A percentile compares a stretch with the other conserved stretches of the same genome.
These are phyloP conservation scores for Clitopilus hobsonii DNA, from an alignment of 768 basidiomycete genomes.

Conservation along the genomic window DNA sequence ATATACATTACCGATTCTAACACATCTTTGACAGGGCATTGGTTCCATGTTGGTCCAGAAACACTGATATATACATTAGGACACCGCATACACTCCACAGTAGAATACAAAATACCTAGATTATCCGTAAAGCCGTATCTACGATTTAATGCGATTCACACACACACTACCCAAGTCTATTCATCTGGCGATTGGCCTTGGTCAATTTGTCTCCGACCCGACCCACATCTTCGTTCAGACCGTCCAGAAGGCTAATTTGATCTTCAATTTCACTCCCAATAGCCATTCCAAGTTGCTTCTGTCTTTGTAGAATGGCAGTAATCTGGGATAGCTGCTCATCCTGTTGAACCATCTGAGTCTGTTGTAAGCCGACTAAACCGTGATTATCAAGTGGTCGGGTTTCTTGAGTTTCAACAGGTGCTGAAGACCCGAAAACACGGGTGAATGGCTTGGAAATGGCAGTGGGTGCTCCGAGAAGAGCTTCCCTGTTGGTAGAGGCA, in stretches of 20 bases:
- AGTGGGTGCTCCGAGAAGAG: conserved; percentile 44
- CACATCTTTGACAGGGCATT: conserved; percentile 47
- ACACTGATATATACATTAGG: background rate
- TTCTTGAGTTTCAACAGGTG: conserved; percentile 73
- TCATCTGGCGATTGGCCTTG: conserved; percentile 78
- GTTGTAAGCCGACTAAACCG: conserved; percentile 77
- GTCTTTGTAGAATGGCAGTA: conserved; percentile 77
- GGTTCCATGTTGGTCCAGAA: conserved; percentile 40
- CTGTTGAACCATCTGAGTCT: conserved; percentile 77
- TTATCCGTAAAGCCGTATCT: background rate
- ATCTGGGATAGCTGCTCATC: conserved; percentile 78
- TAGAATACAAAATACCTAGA: conserved; percentile 2
- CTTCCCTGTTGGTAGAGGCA: conserved; percentile 51
- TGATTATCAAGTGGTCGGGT: conserved; percentile 86
- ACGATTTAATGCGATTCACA: background rate
- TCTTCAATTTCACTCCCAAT: conserved; percentile 77
- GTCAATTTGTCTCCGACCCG: conserved; percentile 72
- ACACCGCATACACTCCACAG: background rate
- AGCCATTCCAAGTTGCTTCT: conserved; percentile 81
- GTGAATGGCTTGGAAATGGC: conserved; percentile 44
- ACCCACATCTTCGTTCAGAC: conserved; percentile 73
- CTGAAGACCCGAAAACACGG: conserved; percentile 73
- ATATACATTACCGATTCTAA: too few relatives aligned
- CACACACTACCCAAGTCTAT: conserved; percentile 54
- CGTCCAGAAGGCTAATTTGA: conserved; percentile 86